Percentiles rank a stretch among this genome's conserved stretches.
Evolutionary conservation across 2,329 filamentous ascomycete species (phyloP).

Genomic region (Colletotrichum salicis): DNA sequence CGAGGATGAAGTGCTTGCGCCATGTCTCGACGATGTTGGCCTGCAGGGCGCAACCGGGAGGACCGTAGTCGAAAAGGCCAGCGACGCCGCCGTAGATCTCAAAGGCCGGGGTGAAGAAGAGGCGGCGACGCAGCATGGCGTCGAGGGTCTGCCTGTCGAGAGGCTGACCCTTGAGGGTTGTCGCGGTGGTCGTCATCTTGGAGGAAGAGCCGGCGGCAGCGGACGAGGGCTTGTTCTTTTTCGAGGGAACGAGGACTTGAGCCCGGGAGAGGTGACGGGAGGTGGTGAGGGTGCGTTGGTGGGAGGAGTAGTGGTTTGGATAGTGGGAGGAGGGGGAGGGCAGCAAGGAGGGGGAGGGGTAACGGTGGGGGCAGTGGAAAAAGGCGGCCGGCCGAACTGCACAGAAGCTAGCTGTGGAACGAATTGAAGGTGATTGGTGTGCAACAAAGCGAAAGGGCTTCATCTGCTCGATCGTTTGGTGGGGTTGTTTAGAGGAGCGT

Average conservation of each 20-base stretch:
- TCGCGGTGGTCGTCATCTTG: conserved; percentile 65
- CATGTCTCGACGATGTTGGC: conserved; percentile 89
- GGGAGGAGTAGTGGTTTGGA: conserved; percentile 11
- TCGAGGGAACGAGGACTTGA: conserved; percentile 29
- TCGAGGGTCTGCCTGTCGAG: conserved; percentile 87
- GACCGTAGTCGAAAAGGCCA: conserved; percentile 93
- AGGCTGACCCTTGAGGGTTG: conserved; percentile 88
- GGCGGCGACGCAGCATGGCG: conserved; percentile 83
- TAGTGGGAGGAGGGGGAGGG: conserved; percentile 9
- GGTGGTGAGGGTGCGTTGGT: conserved; percentile 29
- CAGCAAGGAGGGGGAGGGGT: conserved; percentile 34
- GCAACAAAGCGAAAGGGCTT: conserved; percentile 34
- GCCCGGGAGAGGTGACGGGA: conserved; percentile 30
- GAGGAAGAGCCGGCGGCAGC: conserved; percentile 1
- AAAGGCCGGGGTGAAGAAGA: conserved; percentile 96
- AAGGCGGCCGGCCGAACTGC: conserved; percentile 36
- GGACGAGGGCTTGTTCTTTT: conserved; percentile 15
- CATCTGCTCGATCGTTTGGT: conserved; percentile 33
- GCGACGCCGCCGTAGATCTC: conserved; percentile 93
- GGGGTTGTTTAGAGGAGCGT: conserved; percentile 29
- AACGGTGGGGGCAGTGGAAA: conserved; percentile 29
- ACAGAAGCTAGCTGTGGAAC: conserved; percentile 37
- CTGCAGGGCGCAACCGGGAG: conserved; percentile 86
- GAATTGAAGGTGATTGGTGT: conserved; percentile 36
- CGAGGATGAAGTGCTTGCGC: conserved; percentile 92